Evolutionary conservation across 768 basidiomycete genomes (phyloP), one percentile per base, ranked within the genome.

Genomic region (Cystobasidium tubakii): DNA sequence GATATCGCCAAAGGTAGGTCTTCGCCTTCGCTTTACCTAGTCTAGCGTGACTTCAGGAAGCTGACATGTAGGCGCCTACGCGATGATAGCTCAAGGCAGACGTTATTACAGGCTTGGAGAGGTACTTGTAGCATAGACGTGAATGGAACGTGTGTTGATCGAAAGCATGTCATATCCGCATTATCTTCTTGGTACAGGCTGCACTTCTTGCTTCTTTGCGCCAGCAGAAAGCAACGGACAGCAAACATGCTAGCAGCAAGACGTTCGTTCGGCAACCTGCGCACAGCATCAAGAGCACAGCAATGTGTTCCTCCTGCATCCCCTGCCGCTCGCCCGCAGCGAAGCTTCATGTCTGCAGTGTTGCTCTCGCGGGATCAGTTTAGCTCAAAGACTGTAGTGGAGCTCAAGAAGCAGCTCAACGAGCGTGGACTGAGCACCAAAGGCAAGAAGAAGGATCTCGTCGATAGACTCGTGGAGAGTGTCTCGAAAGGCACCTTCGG

Each of bases 1-100:
- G 36, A 71, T 71, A 21, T 71, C 69, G 25, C 29, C 31, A 31
- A 71, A 71, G 55, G 69, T 71, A 43, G 29, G 69, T 67, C 34
- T 10, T 65, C 39, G 3, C 39, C 12, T 39, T 27, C 36, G 23
- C n/a, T 39, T 15, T 39, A n/a, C n/a, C 39, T 15, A 15, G 7
- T 15, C 39, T 39, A 39, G 15, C 15, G 7, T 6, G 39, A 39
- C 15, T 39, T 39, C 15, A n/a, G 39, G 21, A 15, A 50, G 21
- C n/a, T n/a, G 12, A 50, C 46, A n/a, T n/a, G 15, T 21, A 3
- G 46, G 46, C 46, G 4, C 7, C 21, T 15, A 12, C 46, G 12
- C 46, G 21, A 50, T n/a, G 21, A 50, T 3, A 71, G 69, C 53
- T 71, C 50, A 71, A 71, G 36, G n/a, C 69, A 3, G 69, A 71